These are phyloP conservation scores for Pseudogymnoascus verrucosus DNA, from an alignment of 2,329 filamentous ascomycete species.

Conservation along the genomic window DNA sequence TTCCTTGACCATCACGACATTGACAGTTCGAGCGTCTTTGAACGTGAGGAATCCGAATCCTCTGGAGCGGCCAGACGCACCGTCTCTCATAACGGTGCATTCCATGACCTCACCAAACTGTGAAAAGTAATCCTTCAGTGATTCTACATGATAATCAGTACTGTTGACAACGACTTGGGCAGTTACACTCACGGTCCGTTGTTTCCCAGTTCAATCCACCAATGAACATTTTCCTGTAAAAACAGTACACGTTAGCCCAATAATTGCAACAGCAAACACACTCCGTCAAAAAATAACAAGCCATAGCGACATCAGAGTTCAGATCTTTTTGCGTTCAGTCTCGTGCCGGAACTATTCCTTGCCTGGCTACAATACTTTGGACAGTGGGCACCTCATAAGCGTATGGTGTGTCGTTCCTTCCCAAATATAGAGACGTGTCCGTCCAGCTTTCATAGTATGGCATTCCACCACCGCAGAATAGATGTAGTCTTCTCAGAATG, in stretches of 20 bases:
- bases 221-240: conserved; percentile 95
- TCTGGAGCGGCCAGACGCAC: conserved; percentile 82
- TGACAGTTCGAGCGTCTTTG: conserved; percentile 94
- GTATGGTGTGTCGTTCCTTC: conserved; percentile 2
- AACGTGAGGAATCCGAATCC: conserved; percentile 98
- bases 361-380: conserved; percentile 1
- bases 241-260: background rate
- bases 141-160: conserved; percentile 55
- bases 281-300: background rate
- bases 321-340: background rate
- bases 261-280: background rate
- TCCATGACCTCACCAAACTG: conserved; percentile 96
- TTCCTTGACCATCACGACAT: conserved; percentile 99
- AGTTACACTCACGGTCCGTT: conserved; percentile 70
- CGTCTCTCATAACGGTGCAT: conserved; percentile 99
- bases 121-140: conserved; percentile 91
- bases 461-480: background rate
- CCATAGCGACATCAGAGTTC: background rate
- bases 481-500: background rate
- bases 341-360: background rate
- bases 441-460: background rate
- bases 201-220: conserved; percentile 98
- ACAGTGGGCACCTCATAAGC: background rate
- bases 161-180: conserved; percentile 5
- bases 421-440: background rate